Evolutionary conservation across 2,329 filamentous ascomycete genomes (phyloP), one percentile per base, ranked within the genome.

Genomic region (Aspergillus candidus): DNA sequence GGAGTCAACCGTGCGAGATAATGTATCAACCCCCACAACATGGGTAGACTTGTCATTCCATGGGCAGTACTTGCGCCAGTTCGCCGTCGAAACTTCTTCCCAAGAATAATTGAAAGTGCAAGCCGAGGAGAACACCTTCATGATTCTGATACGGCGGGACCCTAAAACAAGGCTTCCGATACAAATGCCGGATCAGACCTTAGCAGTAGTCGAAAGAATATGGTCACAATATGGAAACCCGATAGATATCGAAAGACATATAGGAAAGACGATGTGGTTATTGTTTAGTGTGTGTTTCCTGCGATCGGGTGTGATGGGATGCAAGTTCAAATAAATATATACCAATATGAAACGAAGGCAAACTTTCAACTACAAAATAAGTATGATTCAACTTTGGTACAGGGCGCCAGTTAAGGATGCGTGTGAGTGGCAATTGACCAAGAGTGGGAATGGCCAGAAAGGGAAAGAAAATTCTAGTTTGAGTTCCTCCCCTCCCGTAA

Each of bases 41-140:
- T 98, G 93, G 33, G 89, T 88, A n/a, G 87, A 90, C 72, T 95
- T 93, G 68, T 96, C 86, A 74, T 98, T 98, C 91, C 93, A 97
- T 14, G 91, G 91, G 61, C 88, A 94, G 72, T 98, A 98, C 70
- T 98, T 98, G 58, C 83, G 85, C 93, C 93, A 98, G 78, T 98
- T 98, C 65, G 87, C 89, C 11, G 88, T 89, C 18, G 89, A 95
- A 31, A 98, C 93, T 69, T 97, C 91, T 62, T 95, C 88, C 93
- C 93, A 98, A 36, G 91, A 94, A 77, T 98, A 98, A 73, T 95
- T 79, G 72, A 94, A 98, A 49, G 88, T 89, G 70, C 88, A 87
- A 32, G 77, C 75, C 61, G 88, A 94, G 57, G 88, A 87, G 63
- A 97, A 97, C 71, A 97, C 87, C 78, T 94, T 95, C 93, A 98